Conservation (phyloP, 257 asterid genomes). For the Verbena officinalis region DNA sequence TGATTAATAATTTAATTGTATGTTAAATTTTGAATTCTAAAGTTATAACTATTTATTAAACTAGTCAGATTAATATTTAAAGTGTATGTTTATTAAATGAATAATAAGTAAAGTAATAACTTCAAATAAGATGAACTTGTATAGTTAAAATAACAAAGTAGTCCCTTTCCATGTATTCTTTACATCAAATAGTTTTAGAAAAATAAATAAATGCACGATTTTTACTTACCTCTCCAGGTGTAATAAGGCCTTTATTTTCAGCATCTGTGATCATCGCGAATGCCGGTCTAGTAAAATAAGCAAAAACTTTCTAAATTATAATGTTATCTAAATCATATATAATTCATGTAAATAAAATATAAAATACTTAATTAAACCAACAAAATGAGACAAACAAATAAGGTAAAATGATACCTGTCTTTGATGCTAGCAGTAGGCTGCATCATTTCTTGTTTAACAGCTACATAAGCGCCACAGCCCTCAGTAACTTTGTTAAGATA, state of each 20-base stretch:
- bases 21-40: too few species aligned
- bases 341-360: neutral
- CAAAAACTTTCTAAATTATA: neutral
- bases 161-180: too few species aligned
- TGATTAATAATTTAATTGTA: too few species aligned
- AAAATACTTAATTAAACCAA: neutral
- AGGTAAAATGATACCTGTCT: slow-evolving; percentile 95
- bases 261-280: slow-evolving; percentile 87
- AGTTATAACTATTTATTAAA: too few species aligned
- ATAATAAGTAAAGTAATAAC: too few species aligned
- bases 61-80: too few species aligned
- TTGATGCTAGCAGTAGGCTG: slow-evolving; percentile 99
- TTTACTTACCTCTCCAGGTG: slow-evolving; percentile 73
- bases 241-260: slow-evolving; percentile 79
- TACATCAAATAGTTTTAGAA: too few species aligned
- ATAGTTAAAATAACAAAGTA: too few species aligned
- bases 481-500: slow-evolving; percentile 82
- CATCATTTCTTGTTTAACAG: slow-evolving; percentile 96
- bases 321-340: neutral
- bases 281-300: slow-evolving; percentile 65
- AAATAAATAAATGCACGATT: too few species aligned
- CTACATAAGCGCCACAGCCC: slow-evolving; percentile 91
- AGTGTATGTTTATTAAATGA: too few species aligned
- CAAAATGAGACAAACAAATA: too few species aligned
- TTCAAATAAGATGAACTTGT: too few species aligned